Conservation (phyloP, 169 alveolate genomes). For the Cryptosporidium xiaoi region DNA sequence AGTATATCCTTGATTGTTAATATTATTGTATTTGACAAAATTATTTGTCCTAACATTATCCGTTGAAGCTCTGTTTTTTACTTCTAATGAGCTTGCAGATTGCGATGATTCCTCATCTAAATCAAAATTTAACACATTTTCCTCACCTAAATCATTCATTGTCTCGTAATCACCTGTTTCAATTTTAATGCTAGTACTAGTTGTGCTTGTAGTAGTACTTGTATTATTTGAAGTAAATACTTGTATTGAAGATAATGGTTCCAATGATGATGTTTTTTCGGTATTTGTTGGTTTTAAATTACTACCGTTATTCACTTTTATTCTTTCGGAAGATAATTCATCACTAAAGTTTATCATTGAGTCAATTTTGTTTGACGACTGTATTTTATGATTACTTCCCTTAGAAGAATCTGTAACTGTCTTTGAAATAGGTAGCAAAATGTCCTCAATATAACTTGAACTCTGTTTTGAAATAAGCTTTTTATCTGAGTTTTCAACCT, state of each 20-base stretch:
- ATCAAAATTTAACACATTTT: background rate
- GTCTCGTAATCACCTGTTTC: background rate
- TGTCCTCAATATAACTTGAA: slow-evolving; percentile 17
- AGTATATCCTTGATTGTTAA: background rate
- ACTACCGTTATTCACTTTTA: background rate
- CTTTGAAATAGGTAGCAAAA: slow-evolving; percentile 21
- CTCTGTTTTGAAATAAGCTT: background rate
- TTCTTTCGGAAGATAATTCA: background rate
- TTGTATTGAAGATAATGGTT: background rate
- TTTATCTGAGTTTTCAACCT: background rate
- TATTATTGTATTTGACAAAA: slow-evolving; percentile 8
- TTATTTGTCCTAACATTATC: slow-evolving; percentile 58
- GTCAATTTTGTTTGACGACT: background rate
- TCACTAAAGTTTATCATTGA: background rate
- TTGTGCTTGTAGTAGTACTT: slow-evolving; percentile 25
- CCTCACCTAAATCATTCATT: background rate
- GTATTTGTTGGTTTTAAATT: background rate
- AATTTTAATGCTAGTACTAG: background rate
- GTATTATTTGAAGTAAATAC: slow-evolving; percentile 1
- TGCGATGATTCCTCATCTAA: background rate
- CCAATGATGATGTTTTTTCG: background rate
- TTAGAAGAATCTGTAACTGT: background rate
- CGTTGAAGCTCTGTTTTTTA: background rate
- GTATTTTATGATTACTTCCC: background rate
- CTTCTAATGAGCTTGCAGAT: background rate